These are phyloP conservation scores for Stevia rebaudiana DNA, from an alignment of 140 eudicot species.

Conservation along the genomic window DNA sequence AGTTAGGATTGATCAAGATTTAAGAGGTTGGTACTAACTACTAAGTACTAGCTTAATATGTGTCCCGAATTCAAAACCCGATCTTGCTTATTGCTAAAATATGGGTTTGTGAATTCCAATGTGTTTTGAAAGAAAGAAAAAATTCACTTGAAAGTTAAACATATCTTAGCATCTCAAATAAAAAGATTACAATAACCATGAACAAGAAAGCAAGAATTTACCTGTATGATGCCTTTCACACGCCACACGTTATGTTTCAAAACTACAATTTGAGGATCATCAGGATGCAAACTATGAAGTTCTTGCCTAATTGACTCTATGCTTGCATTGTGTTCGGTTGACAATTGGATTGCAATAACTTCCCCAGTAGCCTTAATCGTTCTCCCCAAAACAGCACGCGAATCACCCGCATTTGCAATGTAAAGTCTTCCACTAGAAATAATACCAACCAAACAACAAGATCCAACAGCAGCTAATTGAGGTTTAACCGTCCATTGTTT, in stretches of 20 bases:
- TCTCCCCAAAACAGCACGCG: conserved; percentile 58
- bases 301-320: conserved; percentile 58
- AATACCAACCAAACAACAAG: conserved; percentile 56
- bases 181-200: too few relatives aligned
- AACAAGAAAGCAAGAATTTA: neutral
- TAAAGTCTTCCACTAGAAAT: conserved; percentile 39
- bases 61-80: neutral
- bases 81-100: neutral
- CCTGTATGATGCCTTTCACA: conserved; percentile 65
- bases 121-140: neutral
- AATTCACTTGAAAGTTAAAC: neutral
- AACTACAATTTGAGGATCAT: conserved; percentile 57
- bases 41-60: neutral
- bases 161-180: neutral
- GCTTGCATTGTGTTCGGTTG: conserved; percentile 52
- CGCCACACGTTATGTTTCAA: conserved; percentile 67
- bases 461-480: conserved; percentile 49
- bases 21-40: neutral
- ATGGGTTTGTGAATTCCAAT: neutral
- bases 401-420: conserved; percentile 59
- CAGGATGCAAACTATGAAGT: conserved; percentile 51
- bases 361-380: conserved; percentile 50
- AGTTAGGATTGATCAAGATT: neutral
- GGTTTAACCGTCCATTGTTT: conserved; percentile 45
- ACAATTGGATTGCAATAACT: conserved; percentile 49